Conservation (phyloP, 225 moss, liverwort and hornwort species). For the Marchantia paleacea region DNA sequence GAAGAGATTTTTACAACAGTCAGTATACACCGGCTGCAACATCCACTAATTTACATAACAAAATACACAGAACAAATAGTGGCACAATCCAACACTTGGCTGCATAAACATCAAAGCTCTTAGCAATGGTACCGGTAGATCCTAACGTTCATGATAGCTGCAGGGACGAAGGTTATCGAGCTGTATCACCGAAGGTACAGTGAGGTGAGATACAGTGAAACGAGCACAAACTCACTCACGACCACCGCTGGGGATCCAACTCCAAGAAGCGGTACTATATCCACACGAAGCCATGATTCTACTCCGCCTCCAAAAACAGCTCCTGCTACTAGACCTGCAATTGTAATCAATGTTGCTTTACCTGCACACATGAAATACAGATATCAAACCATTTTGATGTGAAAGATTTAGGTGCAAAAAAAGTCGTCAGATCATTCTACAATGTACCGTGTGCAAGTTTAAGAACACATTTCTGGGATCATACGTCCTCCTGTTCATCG, state of each 20-base stretch:
- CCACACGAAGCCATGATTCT: conserved; percentile 84
- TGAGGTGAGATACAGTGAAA: conserved; percentile 76
- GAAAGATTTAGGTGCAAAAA: too few species aligned
- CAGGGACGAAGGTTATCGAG: background rate
- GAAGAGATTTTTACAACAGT: conserved; percentile 19
- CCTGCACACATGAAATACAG: conserved; percentile 40
- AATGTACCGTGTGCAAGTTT: too few species aligned
- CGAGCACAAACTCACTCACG: conserved; percentile 79
- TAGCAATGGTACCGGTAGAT: background rate
- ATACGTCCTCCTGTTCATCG: too few species aligned
- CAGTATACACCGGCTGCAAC: conserved; percentile 3
- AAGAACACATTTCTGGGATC: too few species aligned
- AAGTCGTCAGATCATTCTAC: too few species aligned
- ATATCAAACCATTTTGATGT: background rate
- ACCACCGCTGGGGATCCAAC: conserved; percentile 76
- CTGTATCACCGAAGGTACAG: conserved; percentile 67
- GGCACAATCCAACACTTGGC: background rate
- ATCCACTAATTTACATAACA: conserved; percentile 24
- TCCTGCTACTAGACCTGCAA: conserved; percentile 74
- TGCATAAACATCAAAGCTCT: background rate
- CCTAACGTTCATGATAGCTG: background rate
- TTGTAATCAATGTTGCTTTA: conserved; percentile 63
- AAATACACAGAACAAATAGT: background rate
- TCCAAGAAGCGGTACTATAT: conserved; percentile 77
- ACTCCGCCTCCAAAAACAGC: conserved; percentile 77